Evolutionary conservation across 108 stramenopile species (phyloP).

Genomic region (Pseudonitzschia pungens): DNA sequence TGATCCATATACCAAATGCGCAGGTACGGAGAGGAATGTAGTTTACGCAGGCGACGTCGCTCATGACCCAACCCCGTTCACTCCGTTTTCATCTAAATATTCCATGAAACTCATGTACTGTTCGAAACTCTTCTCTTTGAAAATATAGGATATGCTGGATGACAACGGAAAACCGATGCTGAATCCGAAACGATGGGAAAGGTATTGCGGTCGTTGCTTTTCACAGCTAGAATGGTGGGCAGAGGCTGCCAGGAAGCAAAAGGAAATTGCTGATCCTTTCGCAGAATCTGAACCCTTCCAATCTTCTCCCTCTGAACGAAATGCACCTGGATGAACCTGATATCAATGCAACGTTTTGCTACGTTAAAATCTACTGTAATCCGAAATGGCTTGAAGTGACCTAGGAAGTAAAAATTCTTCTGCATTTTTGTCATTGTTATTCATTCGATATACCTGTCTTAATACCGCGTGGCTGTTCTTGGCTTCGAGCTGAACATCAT

Average conservation of each 20-base stretch:
- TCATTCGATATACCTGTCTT: background rate
- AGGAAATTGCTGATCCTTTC: conserved; percentile 53
- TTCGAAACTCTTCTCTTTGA: background rate
- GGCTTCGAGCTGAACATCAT: conserved; percentile 10
- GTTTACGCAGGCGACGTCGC: background rate
- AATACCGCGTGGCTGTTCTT: conserved; percentile 2
- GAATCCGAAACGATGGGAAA: conserved; percentile 45
- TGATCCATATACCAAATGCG: conserved; percentile 70
- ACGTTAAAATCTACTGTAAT: background rate
- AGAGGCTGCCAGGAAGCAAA: conserved; percentile 52
- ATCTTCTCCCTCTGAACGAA: conserved; percentile 52
- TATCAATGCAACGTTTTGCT: background rate
- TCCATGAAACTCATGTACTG: too few relatives aligned
- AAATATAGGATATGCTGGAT: conserved; percentile 44
- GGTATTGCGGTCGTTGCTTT: conserved; percentile 60
- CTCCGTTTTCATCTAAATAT: background rate
- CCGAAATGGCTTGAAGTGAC: background rate
- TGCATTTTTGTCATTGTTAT: background rate
- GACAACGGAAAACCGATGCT: conserved; percentile 46
- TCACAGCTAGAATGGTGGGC: conserved; percentile 85
- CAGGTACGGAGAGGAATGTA: conserved; percentile 7
- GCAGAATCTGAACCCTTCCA: conserved; percentile 48
- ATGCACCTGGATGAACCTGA: conserved; percentile 47
- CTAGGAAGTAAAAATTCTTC: background rate
- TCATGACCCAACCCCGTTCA: background rate